Conservation (phyloP, 1,284 basidiomycete species). For the Neolentinus lepideus region DNA sequence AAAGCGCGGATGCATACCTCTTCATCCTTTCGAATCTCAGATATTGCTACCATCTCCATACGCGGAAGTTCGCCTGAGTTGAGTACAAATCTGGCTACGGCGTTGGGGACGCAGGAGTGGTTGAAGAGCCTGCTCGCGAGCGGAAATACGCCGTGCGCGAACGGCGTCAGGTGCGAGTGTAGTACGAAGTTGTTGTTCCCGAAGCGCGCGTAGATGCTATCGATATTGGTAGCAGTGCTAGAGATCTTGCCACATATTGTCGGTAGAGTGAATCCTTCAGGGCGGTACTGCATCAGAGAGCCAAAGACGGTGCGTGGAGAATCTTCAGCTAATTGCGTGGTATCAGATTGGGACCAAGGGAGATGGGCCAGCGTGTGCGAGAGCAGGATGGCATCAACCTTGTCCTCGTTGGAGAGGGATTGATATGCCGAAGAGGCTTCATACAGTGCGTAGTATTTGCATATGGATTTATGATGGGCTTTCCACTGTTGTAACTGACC, state of each 20-base stretch:
- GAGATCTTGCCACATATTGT: constrained; percentile 1
- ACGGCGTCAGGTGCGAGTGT: constrained; percentile 57
- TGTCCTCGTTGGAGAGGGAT: constrained; percentile 41
- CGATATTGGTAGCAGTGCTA: not conserved
- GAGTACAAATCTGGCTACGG: constrained; percentile 53
- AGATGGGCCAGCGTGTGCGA: constrained; percentile 50
- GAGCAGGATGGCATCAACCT: constrained; percentile 53
- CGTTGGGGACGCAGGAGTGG: constrained; percentile 71
- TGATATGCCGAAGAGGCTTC: constrained; percentile 38
- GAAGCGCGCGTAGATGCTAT: constrained; percentile 42
- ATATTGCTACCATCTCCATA: constrained; percentile 60
- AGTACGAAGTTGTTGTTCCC: constrained; percentile 74
- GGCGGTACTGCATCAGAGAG: constrained; percentile 43
- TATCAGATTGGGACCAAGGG: not conserved
- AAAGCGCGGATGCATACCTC: constrained; percentile 40
- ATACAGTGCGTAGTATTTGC: constrained; percentile 45
- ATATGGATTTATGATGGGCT: constrained; percentile 53
- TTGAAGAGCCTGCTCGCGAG: constrained; percentile 59
- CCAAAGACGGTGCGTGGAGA: constrained; percentile 31
- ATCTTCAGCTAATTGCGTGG: constrained; percentile 12
- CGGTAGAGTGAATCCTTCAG: constrained; percentile 4
- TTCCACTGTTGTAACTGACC: constrained; percentile 66
- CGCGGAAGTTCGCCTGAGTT: constrained; percentile 25
- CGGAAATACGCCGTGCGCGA: constrained; percentile 68
- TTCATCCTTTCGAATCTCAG: constrained; percentile 45